Evolutionary conservation across 805 yeast species (phyloP).

Genomic region (Spathaspora girioi): DNA sequence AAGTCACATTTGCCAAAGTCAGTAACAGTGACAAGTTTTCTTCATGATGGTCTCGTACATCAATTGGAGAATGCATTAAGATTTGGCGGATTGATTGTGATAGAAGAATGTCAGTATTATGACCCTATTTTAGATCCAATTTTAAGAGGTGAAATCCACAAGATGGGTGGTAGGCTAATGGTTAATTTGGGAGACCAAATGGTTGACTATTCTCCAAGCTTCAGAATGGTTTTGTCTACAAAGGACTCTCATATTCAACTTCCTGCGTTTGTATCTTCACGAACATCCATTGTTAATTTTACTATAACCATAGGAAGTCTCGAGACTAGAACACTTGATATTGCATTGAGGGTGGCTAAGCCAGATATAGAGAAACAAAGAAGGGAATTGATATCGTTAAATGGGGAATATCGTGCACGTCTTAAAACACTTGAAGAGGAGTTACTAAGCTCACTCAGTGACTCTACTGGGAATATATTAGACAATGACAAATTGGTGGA

Average conservation of each 20-base stretch:
- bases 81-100: slow-evolving; percentile 73
- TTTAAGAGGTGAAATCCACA: slow-evolving; percentile 55
- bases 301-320: slow-evolving; percentile 67
- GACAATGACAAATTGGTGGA: slow-evolving; percentile 61
- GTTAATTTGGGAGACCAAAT: slow-evolving; percentile 59
- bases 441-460: slow-evolving; percentile 53
- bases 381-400: slow-evolving; percentile 47
- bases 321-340: slow-evolving; percentile 58
- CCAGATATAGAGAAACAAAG: slow-evolving; percentile 69
- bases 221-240: slow-evolving; percentile 59
- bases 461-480: slow-evolving; percentile 57
- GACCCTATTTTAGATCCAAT: slow-evolving; percentile 72
- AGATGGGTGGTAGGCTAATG: slow-evolving; percentile 67
- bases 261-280: slow-evolving; percentile 54
- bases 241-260: slow-evolving; percentile 48
- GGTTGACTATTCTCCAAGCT: slow-evolving; percentile 64
- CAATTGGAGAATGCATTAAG: slow-evolving; percentile 76
- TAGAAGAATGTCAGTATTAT: slow-evolving; percentile 76
- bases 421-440: slow-evolving; percentile 55
- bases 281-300: slow-evolving; percentile 66
- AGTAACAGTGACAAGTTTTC: slow-evolving; percentile 61
- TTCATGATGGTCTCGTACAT: slow-evolving; percentile 61
- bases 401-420: slow-evolving; percentile 55
- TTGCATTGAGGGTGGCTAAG: slow-evolving; percentile 47
- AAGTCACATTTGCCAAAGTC: slow-evolving; percentile 26